Base-by-base conservation (phyloP, 306 rosid genomes). In the Casuarina glauca region DNA sequence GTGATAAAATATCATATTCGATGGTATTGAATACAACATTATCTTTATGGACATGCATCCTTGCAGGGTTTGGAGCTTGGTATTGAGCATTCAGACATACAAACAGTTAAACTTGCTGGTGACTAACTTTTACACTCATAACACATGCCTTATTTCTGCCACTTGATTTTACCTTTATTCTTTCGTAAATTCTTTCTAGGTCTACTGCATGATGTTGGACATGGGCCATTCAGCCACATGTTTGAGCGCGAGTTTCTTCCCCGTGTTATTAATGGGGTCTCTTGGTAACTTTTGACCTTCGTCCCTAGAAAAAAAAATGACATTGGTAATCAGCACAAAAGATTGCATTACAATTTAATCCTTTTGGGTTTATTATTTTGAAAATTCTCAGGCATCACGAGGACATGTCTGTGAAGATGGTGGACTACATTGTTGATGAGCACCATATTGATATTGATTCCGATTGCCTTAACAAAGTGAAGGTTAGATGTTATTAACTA, bases 151-250 rank as follows among this genome's bases (percentile, higher is more conserved):
- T 75, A 54, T 78, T 77, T 60, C 11, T 60, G 68, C 76, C 32
- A 60, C 70, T 61, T 76, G 72, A 72, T 74, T 76, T 61, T 66
- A 53, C 78, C 52, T 57, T n/a, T 50, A 76, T 73, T 77, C 57
- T 77, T 70, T 66, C 10, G 36, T 43, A 36, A 73, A 74, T 54
- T 76, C 53, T 53, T 13, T 51, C 42, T 48, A 82, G 88, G 88
- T 70, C 80, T 84, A 73, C 76, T 86, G 72, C 90, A 87, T 82
- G 90, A 87, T 81, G 87, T 87, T 61, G 90, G 90, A 76, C 90
- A 87, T 73, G 90, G 90, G 46, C 90, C 90, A 35, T 87, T 84
- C 81, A 84, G 90, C 81, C 90, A 87, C 82, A 61, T 63, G 74
- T 87, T 87, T 81, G 87, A 87, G 82, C 76, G 53, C 4, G 86